phyloP scores from a whole-genome alignment of 2,329 filamentous ascomycete genomes.

The Penicillium aurantiogriseum region DNA sequence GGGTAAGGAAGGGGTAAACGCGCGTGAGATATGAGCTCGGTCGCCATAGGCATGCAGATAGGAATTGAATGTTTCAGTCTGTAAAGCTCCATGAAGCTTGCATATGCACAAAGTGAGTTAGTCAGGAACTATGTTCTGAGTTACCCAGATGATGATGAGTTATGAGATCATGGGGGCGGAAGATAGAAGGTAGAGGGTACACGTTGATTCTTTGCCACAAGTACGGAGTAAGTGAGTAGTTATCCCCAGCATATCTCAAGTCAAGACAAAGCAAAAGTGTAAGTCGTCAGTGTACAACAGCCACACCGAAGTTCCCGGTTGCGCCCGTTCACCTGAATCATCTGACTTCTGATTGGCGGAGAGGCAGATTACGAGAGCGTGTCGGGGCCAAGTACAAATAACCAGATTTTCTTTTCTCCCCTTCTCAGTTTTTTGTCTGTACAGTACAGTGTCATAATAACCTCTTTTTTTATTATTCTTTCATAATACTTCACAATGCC shows the following conservation, averaged over 20 bases:
- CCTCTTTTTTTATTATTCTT: slow-evolving; percentile 14
- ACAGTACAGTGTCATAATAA: slow-evolving; percentile 22
- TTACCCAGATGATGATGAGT: slow-evolving; percentile 14
- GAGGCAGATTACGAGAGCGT: slow-evolving; percentile 34
- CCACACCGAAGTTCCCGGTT: slow-evolving; percentile 31
- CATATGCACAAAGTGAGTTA: not conserved
- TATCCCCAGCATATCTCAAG: not conserved
- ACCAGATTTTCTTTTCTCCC: slow-evolving; percentile 33
- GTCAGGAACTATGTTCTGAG: not conserved
- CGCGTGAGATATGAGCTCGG: not conserved
- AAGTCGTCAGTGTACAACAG: not conserved
- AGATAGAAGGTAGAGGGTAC: not conserved
- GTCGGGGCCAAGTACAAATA: slow-evolving; percentile 39
- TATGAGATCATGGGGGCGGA: slow-evolving; percentile 21
- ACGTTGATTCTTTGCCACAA: not conserved
- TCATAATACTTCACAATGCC: slow-evolving; percentile 23
- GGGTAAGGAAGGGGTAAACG: slow-evolving; percentile 3
- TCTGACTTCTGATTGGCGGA: slow-evolving; percentile 35
- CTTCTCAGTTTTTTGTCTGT: slow-evolving; percentile 19
- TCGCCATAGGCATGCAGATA: not conserved
- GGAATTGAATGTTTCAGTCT: not conserved
- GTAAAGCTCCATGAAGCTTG: not conserved
- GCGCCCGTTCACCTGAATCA: slow-evolving; percentile 39
- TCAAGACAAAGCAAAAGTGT: not conserved
- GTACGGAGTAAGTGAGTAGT: not conserved